A percentile compares a stretch with the other conserved stretches of the same genome.
Evolutionary conservation across 2,329 filamentous ascomycete genomes (phyloP).

Genomic region (Colletotrichum sojae): DNA sequence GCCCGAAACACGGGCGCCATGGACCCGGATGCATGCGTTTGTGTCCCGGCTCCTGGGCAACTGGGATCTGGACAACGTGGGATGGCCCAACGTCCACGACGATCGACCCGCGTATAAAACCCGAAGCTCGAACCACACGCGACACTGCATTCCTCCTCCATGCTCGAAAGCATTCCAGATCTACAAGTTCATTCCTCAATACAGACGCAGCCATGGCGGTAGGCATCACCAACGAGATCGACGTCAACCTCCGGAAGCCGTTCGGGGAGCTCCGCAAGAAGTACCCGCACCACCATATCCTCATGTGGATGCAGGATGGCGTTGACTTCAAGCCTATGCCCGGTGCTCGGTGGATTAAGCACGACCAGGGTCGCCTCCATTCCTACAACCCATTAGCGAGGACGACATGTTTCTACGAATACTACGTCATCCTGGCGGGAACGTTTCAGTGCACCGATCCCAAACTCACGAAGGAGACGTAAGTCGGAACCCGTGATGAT

Average conservation of each 20-base stretch:
- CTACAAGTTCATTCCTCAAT: not conserved
- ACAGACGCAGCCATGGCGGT: conserved; percentile 5
- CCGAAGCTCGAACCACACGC: not conserved
- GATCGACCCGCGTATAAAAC: not conserved
- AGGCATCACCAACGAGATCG: not conserved
- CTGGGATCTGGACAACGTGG: not conserved
- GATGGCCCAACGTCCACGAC: not conserved
- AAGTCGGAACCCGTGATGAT: not conserved
- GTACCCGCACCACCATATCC: not conserved
- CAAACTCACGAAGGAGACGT: not conserved
- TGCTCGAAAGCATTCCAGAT: not conserved
- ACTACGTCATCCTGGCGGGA: not conserved
- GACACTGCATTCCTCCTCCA: not conserved
- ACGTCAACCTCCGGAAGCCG: not conserved
- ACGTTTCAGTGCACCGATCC: not conserved
- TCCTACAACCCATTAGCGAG: not conserved
- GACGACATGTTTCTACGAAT: not conserved
- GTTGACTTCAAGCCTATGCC: conserved; percentile 1
- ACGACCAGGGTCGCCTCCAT: not conserved
- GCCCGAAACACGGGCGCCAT: not conserved
- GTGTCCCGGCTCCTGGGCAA: not conserved
- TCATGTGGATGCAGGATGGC: conserved; percentile 3
- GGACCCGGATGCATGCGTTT: too few species aligned
- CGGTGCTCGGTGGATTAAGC: not conserved
- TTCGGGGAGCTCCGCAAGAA: not conserved